Percentiles rank a stretch among this genome's conserved stretches.
Conservation (phyloP, 257 asterid species). For the Solanum bulbocastanum region DNA sequence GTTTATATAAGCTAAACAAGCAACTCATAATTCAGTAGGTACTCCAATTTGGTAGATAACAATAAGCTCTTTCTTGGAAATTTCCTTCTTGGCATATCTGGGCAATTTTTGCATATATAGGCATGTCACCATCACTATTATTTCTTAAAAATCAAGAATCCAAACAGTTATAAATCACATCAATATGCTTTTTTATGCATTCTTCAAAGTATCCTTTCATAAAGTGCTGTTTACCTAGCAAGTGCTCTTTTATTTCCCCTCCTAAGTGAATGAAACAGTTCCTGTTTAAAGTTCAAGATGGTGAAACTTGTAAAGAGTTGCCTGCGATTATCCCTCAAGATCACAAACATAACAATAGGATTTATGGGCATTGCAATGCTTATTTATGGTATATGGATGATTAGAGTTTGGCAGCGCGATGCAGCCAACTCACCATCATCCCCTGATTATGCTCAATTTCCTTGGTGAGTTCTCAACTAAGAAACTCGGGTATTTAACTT, state of each 20-base stretch:
- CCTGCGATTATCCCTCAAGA: conserved; percentile 22
- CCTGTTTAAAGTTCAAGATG: neutral
- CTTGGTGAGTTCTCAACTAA: conserved; percentile 31
- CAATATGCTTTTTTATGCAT: neutral
- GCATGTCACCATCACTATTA: neutral
- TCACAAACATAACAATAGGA: conserved; percentile 29
- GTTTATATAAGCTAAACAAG: neutral
- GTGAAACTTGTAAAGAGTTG: conserved; percentile 9
- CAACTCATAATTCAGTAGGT: neutral
- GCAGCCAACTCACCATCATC: conserved; percentile 9
- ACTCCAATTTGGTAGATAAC: neutral
- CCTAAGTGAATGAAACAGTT: neutral
- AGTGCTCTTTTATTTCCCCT: neutral
- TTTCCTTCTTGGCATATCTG: neutral
- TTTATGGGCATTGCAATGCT: conserved; percentile 27
- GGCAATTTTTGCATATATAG: neutral
- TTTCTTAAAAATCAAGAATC: neutral
- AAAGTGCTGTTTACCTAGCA: neutral
- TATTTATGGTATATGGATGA: conserved; percentile 26
- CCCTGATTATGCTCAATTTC: conserved; percentile 12
- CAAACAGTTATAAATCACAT: neutral
- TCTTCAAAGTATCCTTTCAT: neutral
- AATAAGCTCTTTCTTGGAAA: neutral
- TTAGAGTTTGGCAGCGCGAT: conserved; percentile 30
- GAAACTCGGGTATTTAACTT: neutral